These are phyloP conservation scores for Cryptosporidium muris DNA, from an alignment of 169 alveolate genomes.

Conservation along the genomic window DNA sequence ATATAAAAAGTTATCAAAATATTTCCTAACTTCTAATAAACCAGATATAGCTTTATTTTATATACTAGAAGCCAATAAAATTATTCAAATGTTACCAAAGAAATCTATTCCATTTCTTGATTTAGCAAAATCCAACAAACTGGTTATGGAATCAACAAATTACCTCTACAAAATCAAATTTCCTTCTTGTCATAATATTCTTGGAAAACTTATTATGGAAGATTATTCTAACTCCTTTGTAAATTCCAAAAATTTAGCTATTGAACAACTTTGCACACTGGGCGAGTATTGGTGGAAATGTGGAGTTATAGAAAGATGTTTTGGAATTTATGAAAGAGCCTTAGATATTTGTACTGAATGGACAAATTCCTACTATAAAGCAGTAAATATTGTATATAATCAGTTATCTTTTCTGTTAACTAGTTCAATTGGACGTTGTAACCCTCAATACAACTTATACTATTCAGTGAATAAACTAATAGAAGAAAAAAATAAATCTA, in stretches of 20 bases:
- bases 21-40: slow-evolving; percentile 7
- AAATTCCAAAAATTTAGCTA: neutral
- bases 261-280: neutral
- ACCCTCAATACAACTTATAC: slow-evolving; percentile 8
- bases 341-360: slow-evolving; percentile 17
- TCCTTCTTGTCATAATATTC: neutral
- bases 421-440: neutral
- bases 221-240: neutral
- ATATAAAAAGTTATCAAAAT: slow-evolving; percentile 10
- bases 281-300: slow-evolving; percentile 47
- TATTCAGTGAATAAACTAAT: slow-evolving; percentile 2
- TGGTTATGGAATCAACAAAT: neutral
- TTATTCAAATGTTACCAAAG: neutral
- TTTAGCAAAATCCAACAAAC: slow-evolving; percentile 1
- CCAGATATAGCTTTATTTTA: slow-evolving; percentile 26
- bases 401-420: slow-evolving; percentile 24
- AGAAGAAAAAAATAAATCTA: too few species aligned
- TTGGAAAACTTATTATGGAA: neutral
- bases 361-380: slow-evolving; percentile 13
- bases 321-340: slow-evolving; percentile 2
- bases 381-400: neutral
- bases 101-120: neutral
- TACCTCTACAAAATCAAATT: neutral
- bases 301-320: slow-evolving; percentile 59
- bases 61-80: slow-evolving; percentile 20